phyloP scores from a whole-genome alignment of 2,329 filamentous ascomycete species.

The Coniochaeta ligniaria region DNA sequence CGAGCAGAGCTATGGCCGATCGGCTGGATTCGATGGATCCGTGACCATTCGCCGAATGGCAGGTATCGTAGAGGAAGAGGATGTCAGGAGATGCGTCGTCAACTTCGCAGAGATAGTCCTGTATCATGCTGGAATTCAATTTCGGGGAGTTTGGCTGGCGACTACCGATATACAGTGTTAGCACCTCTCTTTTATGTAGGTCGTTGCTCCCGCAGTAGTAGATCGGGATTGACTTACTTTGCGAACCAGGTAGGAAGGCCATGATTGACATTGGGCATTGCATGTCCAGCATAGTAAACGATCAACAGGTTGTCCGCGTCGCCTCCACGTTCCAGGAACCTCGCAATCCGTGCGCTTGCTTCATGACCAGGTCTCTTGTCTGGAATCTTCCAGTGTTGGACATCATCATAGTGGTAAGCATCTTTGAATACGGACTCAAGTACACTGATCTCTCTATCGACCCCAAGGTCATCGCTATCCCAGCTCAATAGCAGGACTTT shows the following conservation, averaged over 20 bases:
- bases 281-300: slow-evolving; percentile 11
- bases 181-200: neutral
- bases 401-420: slow-evolving; percentile 10
- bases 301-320: slow-evolving; percentile 10
- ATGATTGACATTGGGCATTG: slow-evolving; percentile 5
- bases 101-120: slow-evolving; percentile 8
- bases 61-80: slow-evolving; percentile 30
- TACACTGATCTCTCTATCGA: slow-evolving; percentile 4
- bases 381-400: slow-evolving; percentile 11
- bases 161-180: neutral
- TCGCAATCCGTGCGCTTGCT: slow-evolving; percentile 6
- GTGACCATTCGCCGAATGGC: slow-evolving; percentile 20
- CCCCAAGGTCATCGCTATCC: slow-evolving; percentile 8
- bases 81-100: slow-evolving; percentile 14
- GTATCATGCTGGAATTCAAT: slow-evolving; percentile 9
- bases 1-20: slow-evolving; percentile 39
- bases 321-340: slow-evolving; percentile 3
- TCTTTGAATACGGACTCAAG: slow-evolving; percentile 8
- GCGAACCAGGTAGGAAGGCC: slow-evolving; percentile 9
- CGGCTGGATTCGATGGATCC: slow-evolving; percentile 37
- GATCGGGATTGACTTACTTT: slow-evolving; percentile 3
- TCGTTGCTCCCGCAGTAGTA: neutral
- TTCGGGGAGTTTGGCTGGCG: slow-evolving; percentile 7
- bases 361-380: slow-evolving; percentile 5
- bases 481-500: slow-evolving; percentile 12